Evolutionary conservation across 371 early-diverging fungal genomes (phyloP).

Genomic region (Nematocida displodere): DNA sequence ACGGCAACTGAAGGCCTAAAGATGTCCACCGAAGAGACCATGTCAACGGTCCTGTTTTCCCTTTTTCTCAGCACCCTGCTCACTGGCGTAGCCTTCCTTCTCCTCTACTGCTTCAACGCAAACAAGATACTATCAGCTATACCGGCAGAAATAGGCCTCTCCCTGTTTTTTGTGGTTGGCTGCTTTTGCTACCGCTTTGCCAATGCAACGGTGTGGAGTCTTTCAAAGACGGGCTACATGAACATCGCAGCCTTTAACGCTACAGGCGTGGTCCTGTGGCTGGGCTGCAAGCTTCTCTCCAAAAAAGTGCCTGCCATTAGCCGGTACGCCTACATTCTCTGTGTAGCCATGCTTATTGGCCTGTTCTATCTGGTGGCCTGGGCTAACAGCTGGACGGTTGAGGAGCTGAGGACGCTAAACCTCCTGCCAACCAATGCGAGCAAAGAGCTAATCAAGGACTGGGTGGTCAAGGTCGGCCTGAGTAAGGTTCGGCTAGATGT

Average conservation of each 20-base stretch:
- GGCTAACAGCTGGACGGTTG: background rate
- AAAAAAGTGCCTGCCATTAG: background rate
- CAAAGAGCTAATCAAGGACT: background rate
- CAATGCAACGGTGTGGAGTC: background rate
- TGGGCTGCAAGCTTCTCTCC: background rate
- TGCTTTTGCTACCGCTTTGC: conserved; percentile 13
- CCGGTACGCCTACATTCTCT: background rate
- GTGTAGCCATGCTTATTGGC: background rate
- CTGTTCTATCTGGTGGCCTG: background rate
- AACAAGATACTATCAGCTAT: conserved; percentile 5
- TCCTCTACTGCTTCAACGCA: background rate
- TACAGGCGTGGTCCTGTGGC: background rate
- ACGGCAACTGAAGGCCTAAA: background rate
- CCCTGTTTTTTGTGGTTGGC: conserved; percentile 38
- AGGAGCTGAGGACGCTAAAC: background rate
- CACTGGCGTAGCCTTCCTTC: conserved; percentile 7
- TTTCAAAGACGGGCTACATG: background rate
- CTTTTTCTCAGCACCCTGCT: conserved; percentile 8
- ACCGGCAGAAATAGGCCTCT: conserved; percentile 8
- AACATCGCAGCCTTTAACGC: background rate
- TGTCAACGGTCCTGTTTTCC: conserved; percentile 15
- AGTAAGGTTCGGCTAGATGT: background rate
- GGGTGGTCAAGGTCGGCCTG: background rate
- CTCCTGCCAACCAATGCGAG: background rate
- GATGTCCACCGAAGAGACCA: background rate